A percentile compares a stretch with the other conserved stretches of the same genome.
phyloP scores from a whole-genome alignment of 805 yeast genomes.

The Candida takata region DNA sequence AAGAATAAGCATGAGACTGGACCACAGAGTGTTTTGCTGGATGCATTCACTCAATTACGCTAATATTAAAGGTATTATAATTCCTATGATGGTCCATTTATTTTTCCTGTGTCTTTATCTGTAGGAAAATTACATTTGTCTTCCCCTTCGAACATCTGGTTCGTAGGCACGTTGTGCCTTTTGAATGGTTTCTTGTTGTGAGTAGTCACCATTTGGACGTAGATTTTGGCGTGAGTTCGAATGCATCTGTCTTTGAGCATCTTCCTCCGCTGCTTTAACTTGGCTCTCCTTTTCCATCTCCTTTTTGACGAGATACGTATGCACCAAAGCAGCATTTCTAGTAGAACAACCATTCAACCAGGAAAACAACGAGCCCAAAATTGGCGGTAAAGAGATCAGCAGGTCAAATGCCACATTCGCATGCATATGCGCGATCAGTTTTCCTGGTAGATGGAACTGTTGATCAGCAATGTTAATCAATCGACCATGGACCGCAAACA shows the following conservation, averaged over 20 bases:
- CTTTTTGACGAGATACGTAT: conserved; percentile 27
- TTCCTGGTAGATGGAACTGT: conserved; percentile 48
- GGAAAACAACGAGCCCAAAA: conserved; percentile 67
- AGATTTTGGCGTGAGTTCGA: too few species aligned
- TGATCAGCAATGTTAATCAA: conserved; percentile 55
- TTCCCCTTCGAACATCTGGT: too few species aligned
- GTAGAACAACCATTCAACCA: conserved; percentile 88
- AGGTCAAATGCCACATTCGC: conserved; percentile 73
- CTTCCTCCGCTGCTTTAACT: not conserved
- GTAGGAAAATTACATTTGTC: too few species aligned
- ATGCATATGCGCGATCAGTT: conserved; percentile 60
- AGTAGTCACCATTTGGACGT: too few species aligned
- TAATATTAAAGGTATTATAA: conserved; percentile 17
- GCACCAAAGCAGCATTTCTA: conserved; percentile 78
- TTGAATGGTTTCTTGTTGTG: too few species aligned
- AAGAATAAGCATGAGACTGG: conserved; percentile 53
- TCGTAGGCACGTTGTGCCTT: too few species aligned
- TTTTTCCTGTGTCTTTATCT: too few species aligned
- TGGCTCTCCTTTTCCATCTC: conserved; percentile 9
- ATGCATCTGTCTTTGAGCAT: conserved; percentile 1
- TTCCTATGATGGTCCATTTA: too few species aligned
- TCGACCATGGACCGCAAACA: conserved; percentile 74
- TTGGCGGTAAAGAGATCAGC: conserved; percentile 68
- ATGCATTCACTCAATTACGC: conserved; percentile 70
- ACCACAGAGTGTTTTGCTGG: conserved; percentile 58